These are phyloP conservation scores for Heliamphora exappendiculata DNA, from an alignment of 148 eudicot genomes.

Conservation along the genomic window DNA sequence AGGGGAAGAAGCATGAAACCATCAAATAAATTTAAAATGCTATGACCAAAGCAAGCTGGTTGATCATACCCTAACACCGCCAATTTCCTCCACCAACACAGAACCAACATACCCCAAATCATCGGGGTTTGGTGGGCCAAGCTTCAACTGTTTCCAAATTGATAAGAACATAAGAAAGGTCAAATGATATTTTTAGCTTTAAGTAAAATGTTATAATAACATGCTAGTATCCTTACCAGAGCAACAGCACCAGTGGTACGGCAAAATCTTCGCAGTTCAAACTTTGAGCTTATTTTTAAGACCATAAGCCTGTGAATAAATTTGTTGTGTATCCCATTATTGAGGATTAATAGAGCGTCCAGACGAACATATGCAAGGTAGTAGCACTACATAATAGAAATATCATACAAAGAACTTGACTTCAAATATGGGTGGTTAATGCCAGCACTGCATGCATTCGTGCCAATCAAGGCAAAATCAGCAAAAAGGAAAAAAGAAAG, in stretches of 20 bases:
- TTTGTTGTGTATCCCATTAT: neutral
- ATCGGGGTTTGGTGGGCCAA: conserved; percentile 73
- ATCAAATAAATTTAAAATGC: neutral
- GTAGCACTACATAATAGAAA: neutral
- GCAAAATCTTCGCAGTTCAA: conserved; percentile 85
- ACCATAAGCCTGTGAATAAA: conserved; percentile 75
- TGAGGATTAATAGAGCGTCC: conserved; percentile 4
- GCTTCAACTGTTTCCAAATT: conserved; percentile 65
- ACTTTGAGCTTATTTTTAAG: conserved; percentile 81
- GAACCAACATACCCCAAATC: conserved; percentile 88
- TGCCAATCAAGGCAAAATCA: neutral
- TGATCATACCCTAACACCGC: conserved; percentile 65
- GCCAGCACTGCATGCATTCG: neutral
- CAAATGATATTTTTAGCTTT: neutral
- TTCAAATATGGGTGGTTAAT: neutral
- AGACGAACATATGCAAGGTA: neutral
- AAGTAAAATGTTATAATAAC: neutral
- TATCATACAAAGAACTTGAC: neutral
- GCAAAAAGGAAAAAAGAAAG: conserved; percentile 3
- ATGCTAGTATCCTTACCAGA: conserved; percentile 41
- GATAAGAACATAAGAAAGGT: neutral
- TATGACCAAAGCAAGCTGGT: neutral
- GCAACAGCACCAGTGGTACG: conserved; percentile 95
- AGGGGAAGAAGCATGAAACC: neutral
- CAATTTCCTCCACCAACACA: conserved; percentile 83